Base-by-base conservation (phyloP, 495 filamentous ascomycete species). In the Podospora pseudopauciseta region DNA sequence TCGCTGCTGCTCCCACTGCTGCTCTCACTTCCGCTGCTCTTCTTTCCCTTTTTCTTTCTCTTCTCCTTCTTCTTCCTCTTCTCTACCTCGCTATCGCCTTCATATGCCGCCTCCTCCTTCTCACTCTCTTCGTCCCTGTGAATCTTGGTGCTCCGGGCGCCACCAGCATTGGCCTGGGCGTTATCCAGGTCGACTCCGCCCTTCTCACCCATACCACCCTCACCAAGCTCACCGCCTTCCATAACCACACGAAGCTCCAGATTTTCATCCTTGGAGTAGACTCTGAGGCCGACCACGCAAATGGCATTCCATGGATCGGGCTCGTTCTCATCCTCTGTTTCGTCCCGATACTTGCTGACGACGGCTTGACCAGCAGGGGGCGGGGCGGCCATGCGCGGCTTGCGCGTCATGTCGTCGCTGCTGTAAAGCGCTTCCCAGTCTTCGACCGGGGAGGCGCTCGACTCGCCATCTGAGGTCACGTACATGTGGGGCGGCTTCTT, bases 221-320 rank as follows among this genome's bases (percentile, higher is more conserved):
- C 81, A 28, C 75, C 74, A 34, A 83, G 78, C 70, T 81, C 77
- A 64, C 81, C 82, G 55, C 81, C 81, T 72, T 83, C 81, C 71
- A 83, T 76, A 54, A 84, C 81, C 39, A 83, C 77, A 65, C 79
- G 77, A 58, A 84, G 67, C 68, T 82, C 81, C 20, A 84, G 69
- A 34, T 79, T 74, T 53, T 81, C 75, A 68, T 84, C 82, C 71
- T 81, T 80, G 18, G 81, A 83, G 73, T 84, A 84, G 4, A 84
- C 80, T 7, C 81, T 79, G 69, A 84, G 76, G 1, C 82, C 81
- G 1, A 84, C 77, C 23, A 84, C 80, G 72, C 80, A 80, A 69
- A 84, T 80, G 44, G 81, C 81, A 61, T 84, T 84, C 82, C 82
- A 84, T 34, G 82, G 82, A 56, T 81, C 81, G 1, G 82, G 80